These are phyloP conservation scores for Teunomyces tritomae DNA, from an alignment of 805 yeast species.

Conservation along the genomic window DNA sequence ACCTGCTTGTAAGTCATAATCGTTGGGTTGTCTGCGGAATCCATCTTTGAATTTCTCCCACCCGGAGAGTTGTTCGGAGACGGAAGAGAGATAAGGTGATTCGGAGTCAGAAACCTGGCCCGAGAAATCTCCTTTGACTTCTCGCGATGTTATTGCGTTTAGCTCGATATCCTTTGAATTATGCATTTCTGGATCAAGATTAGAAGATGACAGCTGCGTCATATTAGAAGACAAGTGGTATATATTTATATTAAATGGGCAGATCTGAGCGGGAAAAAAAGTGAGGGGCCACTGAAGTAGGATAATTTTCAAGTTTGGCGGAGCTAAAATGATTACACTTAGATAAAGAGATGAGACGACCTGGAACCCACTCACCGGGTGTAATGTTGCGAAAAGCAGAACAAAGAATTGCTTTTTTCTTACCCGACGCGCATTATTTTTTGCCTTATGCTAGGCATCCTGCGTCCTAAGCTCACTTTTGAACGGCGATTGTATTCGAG, in stretches of 20 bases:
- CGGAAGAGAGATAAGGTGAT: slow-evolving; percentile 9
- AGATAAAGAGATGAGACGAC: neutral
- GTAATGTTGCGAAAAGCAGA: neutral
- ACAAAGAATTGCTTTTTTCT: neutral
- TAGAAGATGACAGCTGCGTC: neutral
- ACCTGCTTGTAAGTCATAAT: slow-evolving; percentile 15
- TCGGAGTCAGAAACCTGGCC: slow-evolving; percentile 13
- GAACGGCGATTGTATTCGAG: neutral
- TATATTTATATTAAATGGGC: neutral
- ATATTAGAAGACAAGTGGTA: neutral
- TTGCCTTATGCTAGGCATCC: neutral
- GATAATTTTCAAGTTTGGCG: neutral
- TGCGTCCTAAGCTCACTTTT: neutral
- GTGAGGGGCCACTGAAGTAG: neutral
- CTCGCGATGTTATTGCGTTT: slow-evolving; percentile 14
- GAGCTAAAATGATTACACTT: neutral
- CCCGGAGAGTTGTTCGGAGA: slow-evolving; percentile 8
- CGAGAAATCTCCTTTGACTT: slow-evolving; percentile 12
- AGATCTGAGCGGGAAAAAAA: neutral
- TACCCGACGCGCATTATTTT: neutral
- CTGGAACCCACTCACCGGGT: neutral
- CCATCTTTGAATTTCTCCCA: slow-evolving; percentile 31
- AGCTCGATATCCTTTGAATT: slow-evolving; percentile 14
- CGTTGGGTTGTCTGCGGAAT: slow-evolving; percentile 18
- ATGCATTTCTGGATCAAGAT: neutral